Evolutionary conservation across 768 basidiomycete species (phyloP).

Genomic region (Auricularia heimuer): DNA sequence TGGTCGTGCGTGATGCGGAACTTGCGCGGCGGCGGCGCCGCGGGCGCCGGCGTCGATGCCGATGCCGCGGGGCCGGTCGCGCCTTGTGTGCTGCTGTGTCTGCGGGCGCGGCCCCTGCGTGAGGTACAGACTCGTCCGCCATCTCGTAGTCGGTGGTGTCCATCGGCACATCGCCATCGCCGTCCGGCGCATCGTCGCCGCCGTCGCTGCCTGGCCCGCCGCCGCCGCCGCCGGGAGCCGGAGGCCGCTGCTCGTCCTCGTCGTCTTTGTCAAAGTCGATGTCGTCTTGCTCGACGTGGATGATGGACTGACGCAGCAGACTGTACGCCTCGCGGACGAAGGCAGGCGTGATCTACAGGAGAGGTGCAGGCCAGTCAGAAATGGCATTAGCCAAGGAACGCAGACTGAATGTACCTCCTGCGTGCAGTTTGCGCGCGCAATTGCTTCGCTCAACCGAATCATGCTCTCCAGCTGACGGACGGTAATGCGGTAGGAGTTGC

Average conservation of each 20-base stretch:
- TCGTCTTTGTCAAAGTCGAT: constrained; percentile 96
- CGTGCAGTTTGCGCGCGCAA: constrained; percentile 93
- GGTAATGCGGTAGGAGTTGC: constrained; percentile 93
- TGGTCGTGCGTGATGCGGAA: constrained; percentile 95
- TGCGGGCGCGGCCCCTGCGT: constrained; percentile 10
- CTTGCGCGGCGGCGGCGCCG: constrained; percentile 40
- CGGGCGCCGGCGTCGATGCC: constrained; percentile 20
- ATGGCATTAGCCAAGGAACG: not conserved
- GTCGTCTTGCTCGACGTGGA: constrained; percentile 98
- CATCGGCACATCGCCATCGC: constrained; percentile 56
- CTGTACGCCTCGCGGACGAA: constrained; percentile 95
- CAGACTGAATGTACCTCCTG: constrained; percentile 51
- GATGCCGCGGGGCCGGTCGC: constrained; percentile 20
- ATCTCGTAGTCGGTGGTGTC: constrained; percentile 41
- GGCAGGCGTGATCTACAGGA: constrained; percentile 79
- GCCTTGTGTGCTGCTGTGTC: constrained; percentile 21
- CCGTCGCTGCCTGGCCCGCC: constrained; percentile 9
- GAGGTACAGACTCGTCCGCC: constrained; percentile 31
- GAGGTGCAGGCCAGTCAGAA: not conserved
- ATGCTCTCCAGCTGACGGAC: constrained; percentile 96
- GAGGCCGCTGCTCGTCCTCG: constrained; percentile 39
- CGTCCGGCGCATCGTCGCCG: constrained; percentile 26
- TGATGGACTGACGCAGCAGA: constrained; percentile 91
- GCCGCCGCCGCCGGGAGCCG: not conserved
- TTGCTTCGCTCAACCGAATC: constrained; percentile 95